Base-by-base conservation (phyloP, 805 yeast species). In the Debaryomyces prosopidis region DNA sequence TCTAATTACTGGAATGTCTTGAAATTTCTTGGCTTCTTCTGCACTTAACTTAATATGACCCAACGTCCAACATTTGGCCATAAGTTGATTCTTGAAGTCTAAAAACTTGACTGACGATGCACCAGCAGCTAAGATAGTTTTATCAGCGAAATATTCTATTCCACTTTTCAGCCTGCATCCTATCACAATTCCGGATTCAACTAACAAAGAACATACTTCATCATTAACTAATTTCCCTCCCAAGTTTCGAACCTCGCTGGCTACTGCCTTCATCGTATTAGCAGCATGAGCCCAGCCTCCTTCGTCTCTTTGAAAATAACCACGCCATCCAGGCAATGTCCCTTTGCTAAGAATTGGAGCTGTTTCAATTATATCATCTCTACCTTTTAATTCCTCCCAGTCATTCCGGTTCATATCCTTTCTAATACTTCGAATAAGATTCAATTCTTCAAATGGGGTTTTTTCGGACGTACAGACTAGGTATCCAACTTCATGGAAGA, bases 1-100 rank as follows among this genome's bases (percentile, higher is more conserved):
- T 55, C 73, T 73, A 19, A 76, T 68, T 8, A 75, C 60, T 1
- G 80, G 80, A 14, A 74, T 61, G 39, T 57, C 48, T 48, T 65
- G 65, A 43, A 60, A 72, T 20, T 54, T 57, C 19, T 55, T 56
- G 46, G 53, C 71, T 46, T 75, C 77, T 30, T 56, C 54, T 6
- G 58, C 59, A 0, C 65, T 60, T 14, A 75, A 49, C 36, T 65
- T 59, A 3, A 75, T 58, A 47, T 73, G 78, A 3, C 67, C 52
- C 1, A 68, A 66, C 47, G 65, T 59, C 7, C 61, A 44, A 1
- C 78, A 77, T 1, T 68, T 56, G 1, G 77, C 68, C 1, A 65
- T 57, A 19, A 69, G 63, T 43, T 71, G 60, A n/a, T 47, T 42
- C 19, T 52, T 50, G 26, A 57, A 52, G 43, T 69, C 59, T 9